Conservation (phyloP, 192 early-diverging fungal species). For the Coemansia aciculifera region DNA sequence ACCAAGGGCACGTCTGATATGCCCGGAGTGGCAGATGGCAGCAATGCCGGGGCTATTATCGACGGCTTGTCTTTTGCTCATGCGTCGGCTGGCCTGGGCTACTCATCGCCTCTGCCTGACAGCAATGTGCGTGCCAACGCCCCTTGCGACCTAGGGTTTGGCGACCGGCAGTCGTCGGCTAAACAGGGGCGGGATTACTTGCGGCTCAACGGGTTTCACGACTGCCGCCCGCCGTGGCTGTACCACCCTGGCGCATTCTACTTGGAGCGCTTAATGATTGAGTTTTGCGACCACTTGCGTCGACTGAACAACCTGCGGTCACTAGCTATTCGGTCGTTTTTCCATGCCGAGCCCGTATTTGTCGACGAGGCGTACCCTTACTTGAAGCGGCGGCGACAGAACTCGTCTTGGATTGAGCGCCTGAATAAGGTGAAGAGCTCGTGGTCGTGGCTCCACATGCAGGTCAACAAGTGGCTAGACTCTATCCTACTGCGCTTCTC, state of each 20-base stretch:
- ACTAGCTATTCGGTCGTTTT: conserved; percentile 48
- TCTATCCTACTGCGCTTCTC: conserved; percentile 51
- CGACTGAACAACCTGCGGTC: conserved; percentile 52
- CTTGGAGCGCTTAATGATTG: conserved; percentile 54
- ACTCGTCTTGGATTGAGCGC: conserved; percentile 39
- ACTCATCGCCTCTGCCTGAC: not conserved
- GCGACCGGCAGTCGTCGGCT: conserved; percentile 36
- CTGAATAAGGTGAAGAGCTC: conserved; percentile 49
- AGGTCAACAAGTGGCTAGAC: conserved; percentile 57
- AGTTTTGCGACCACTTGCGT: conserved; percentile 54
- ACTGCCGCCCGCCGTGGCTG: conserved; percentile 52
- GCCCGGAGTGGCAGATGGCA: too few species aligned
- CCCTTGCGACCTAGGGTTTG: conserved; percentile 45
- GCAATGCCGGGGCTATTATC: not conserved
- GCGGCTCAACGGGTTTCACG: conserved; percentile 45
- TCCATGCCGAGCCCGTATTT: conserved; percentile 45
- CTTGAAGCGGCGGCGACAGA: conserved; percentile 29
- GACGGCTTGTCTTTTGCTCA: not conserved
- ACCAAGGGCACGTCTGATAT: not conserved
- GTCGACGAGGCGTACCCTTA: conserved; percentile 50
- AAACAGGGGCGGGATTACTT: conserved; percentile 35
- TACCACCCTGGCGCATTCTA: conserved; percentile 50
- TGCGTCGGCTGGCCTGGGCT: not conserved
- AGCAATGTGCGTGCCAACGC: not conserved
- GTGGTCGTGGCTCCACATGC: conserved; percentile 56